Evolutionary conservation across 345 rosid genomes (phyloP), one percentile per base, ranked within the genome.

Genomic region (Euphorbia pulcherrima): DNA sequence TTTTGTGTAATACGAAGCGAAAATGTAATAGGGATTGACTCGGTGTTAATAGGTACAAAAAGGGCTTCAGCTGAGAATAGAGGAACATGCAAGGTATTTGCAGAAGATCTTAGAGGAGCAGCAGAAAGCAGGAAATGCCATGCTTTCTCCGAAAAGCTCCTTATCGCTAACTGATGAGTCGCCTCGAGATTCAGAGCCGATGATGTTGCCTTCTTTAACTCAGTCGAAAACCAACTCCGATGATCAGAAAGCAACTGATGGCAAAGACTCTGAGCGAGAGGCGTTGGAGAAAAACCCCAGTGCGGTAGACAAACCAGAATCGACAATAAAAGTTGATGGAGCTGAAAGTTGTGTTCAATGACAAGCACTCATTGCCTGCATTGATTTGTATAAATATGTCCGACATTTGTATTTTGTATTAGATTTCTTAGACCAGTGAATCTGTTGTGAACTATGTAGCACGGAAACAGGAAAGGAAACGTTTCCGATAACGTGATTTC

Each of bases 21-120:
- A 44, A 18, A 18, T 12, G 50, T 14, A 12, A 44, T 44, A 24
- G 35, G n/a, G 40, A 21, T 29, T 28, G 23, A 35, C 37, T 6
- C 37, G n/a, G 11, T 53, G 14, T 23, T n/a, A 51, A 47, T 67
- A 92, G 94, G 87, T 92, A 41, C 97, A 92, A 73, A 82, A 87
- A 51, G 52, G 71, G 28, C 90, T 90, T 72, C 97, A 92, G 82
- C 64, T 88, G 54, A 87, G 97, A 56, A 92, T 92, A 59, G 98
- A 92, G 80, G 91, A 90, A 72, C 97, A 92, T 27, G 98, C 91
- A 35, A 84, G 79, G 68, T 90, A 90, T 79, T 82, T 92, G 80
- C 88, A 87, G 68, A 87, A 82, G 82, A 85, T 92, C 68, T 65
- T 92, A 81, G 98, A 88, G 75, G 88, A 92, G 60, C 96, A 92